A percentile compares a stretch with the other conserved stretches of the same genome.
phyloP scores from a whole-genome alignment of 495 filamentous ascomycete species.

The Paragyromitra xinjiangensis region DNA sequence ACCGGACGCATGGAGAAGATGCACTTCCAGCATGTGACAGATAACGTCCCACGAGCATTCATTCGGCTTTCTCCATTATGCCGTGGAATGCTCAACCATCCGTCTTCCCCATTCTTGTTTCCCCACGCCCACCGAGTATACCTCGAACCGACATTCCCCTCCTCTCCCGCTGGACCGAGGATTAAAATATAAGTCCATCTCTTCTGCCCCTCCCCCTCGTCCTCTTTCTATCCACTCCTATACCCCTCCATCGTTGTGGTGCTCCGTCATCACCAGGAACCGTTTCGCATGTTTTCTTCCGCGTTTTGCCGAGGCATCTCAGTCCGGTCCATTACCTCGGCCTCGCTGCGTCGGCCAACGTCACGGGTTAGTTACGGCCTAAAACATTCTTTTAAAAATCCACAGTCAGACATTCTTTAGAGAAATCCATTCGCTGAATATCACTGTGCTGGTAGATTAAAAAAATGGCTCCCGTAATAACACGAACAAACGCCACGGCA shows the following conservation, averaged over 20 bases:
- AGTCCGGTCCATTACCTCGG: constrained; percentile 53
- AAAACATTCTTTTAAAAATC: constrained; percentile 30
- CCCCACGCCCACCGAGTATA: not conserved
- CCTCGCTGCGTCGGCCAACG: constrained; percentile 48
- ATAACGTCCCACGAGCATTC: too few relatives aligned
- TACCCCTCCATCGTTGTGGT: not conserved
- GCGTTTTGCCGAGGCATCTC: constrained; percentile 56
- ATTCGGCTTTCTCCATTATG: too few relatives aligned
- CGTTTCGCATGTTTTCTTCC: constrained; percentile 52
- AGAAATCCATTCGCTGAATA: constrained; percentile 29
- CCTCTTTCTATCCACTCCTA: not conserved
- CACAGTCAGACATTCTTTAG: not conserved
- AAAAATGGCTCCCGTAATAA: constrained; percentile 29
- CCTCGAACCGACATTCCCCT: constrained; percentile 4
- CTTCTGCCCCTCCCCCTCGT: constrained; percentile 1
- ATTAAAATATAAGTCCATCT: constrained; percentile 23
- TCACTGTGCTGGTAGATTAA: constrained; percentile 25
- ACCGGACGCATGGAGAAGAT: too few relatives aligned
- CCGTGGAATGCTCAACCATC: too few relatives aligned
- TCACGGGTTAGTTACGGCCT: constrained; percentile 44
- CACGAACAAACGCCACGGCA: constrained; percentile 27
- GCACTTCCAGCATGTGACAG: too few relatives aligned
- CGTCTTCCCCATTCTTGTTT: not conserved
- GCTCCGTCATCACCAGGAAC: constrained; percentile 2
- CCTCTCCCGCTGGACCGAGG: constrained; percentile 43